Evolutionary conservation across 2,329 filamentous ascomycete species (phyloP).

Genomic region (Paecilomyces sp.): DNA sequence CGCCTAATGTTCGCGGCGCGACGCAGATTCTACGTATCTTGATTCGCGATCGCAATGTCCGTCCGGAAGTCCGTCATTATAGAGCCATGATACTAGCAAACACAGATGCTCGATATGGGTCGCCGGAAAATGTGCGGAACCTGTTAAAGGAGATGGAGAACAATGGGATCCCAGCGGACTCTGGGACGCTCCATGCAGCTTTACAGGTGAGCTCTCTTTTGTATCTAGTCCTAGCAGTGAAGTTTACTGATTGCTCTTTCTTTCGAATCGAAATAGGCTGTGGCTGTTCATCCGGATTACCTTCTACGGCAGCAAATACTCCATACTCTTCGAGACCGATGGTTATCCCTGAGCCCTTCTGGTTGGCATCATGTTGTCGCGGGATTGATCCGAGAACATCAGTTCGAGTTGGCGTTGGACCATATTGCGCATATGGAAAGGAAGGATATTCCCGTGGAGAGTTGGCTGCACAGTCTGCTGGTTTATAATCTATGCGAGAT

Average conservation of each 20-base stretch:
- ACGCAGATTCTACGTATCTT: conserved; percentile 30
- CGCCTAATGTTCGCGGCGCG: conserved; percentile 17
- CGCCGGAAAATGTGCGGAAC: conserved; percentile 53
- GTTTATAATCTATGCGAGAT: conserved; percentile 65
- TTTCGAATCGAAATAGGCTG: conserved; percentile 38
- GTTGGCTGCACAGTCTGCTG: conserved; percentile 74
- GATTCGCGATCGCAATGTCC: conserved; percentile 28
- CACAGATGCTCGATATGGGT: conserved; percentile 56
- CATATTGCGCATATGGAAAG: conserved; percentile 61
- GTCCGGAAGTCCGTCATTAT: conserved; percentile 47
- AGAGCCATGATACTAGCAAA: conserved; percentile 69
- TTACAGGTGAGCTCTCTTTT: conserved; percentile 47
- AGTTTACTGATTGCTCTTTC: background rate
- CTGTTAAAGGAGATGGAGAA: conserved; percentile 68
- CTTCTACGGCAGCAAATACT: conserved; percentile 65
- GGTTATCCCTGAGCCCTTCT: conserved; percentile 56
- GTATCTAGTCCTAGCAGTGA: background rate
- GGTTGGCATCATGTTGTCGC: conserved; percentile 62
- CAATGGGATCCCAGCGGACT: conserved; percentile 56
- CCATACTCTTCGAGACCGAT: conserved; percentile 56
- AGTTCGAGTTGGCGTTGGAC: conserved; percentile 72
- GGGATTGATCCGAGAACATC: conserved; percentile 70
- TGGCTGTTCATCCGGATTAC: conserved; percentile 83
- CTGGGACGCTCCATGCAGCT: conserved; percentile 62
- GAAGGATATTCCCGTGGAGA: conserved; percentile 48